Conservation (phyloP, 352 stramenopile genomes). For the Phytophthora crassamura region DNA sequence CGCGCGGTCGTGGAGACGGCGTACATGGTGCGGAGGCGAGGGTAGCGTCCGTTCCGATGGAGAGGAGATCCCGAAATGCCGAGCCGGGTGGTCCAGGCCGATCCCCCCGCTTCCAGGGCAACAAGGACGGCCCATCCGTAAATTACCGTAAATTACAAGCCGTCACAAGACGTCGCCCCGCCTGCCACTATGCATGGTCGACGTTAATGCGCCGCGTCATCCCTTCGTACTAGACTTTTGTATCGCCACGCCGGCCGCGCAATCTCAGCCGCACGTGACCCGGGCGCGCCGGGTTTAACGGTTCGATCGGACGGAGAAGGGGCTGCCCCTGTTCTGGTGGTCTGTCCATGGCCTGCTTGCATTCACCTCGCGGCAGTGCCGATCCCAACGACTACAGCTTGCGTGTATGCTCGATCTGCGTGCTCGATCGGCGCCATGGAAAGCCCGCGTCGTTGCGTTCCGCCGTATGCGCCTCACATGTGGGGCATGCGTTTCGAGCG, state of each 20-base stretch:
- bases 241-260: slow-evolving; percentile 3
- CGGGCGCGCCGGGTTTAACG: slow-evolving; percentile 11
- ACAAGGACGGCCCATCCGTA: slow-evolving; percentile 20
- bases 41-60: slow-evolving; percentile 41
- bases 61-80: slow-evolving; percentile 85
- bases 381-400: not conserved
- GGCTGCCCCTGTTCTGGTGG: slow-evolving; percentile 40
- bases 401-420: not conserved
- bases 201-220: slow-evolving; percentile 2
- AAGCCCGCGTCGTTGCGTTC: slow-evolving; percentile 12
- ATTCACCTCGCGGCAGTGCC: slow-evolving; percentile 4
- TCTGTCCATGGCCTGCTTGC: slow-evolving; percentile 23
- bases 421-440: too few species aligned
- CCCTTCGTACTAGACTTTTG: slow-evolving; percentile 13
- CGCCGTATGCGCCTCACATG: slow-evolving; percentile 4
- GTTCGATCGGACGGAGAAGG: slow-evolving; percentile 13
- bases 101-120: slow-evolving; percentile 7
- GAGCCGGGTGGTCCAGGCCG: slow-evolving; percentile 28
- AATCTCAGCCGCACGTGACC: slow-evolving; percentile 41
- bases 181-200: not conserved
- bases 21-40: slow-evolving; percentile 49
- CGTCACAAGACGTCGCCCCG: slow-evolving; percentile 23
- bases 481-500: slow-evolving; percentile 17
- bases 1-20: slow-evolving; percentile 65
- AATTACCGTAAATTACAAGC: slow-evolving; percentile 39